Evolutionary conservation across 2,329 filamentous ascomycete genomes (phyloP).

Genomic region (Chlorencoelia australis): DNA sequence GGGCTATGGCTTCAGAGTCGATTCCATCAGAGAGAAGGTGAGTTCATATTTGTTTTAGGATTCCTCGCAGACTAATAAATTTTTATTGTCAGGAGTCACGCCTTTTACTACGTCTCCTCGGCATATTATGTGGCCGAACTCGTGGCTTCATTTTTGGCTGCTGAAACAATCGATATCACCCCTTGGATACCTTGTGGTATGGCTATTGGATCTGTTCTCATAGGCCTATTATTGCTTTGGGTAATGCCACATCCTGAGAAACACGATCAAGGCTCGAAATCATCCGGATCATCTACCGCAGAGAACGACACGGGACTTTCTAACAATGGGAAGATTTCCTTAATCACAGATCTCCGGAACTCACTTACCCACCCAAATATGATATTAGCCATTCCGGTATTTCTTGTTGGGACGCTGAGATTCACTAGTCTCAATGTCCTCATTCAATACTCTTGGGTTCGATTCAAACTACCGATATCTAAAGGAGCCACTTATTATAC

Average conservation of each 20-base stretch:
- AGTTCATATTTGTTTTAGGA: neutral
- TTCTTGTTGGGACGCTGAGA: conserved; percentile 23
- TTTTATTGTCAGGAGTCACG: conserved; percentile 16
- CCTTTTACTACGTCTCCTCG: conserved; percentile 26
- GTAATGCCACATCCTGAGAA: conserved; percentile 14
- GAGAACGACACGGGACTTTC: neutral
- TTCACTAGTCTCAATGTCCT: conserved; percentile 24
- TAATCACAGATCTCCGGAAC: conserved; percentile 6
- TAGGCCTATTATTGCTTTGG: conserved; percentile 16
- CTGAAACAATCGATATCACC: conserved; percentile 22
- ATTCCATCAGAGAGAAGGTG: conserved; percentile 20
- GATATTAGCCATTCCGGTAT: conserved; percentile 20
- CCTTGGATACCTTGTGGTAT: conserved; percentile 24
- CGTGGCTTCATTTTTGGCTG: conserved; percentile 21
- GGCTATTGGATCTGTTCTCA: conserved; percentile 16
- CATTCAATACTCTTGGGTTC: conserved; percentile 25
- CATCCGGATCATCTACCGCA: neutral
- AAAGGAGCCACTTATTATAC: conserved; percentile 24
- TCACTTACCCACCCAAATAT: conserved; percentile 15
- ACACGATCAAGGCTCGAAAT: neutral
- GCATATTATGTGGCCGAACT: conserved; percentile 26
- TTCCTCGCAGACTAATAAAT: neutral
- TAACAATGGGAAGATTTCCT: neutral
- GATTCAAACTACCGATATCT: conserved; percentile 21
- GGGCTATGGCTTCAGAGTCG: conserved; percentile 23